Percentiles rank a stretch among this genome's conserved stretches.
Conservation (phyloP, 768 basidiomycete genomes). For the Collybia nuda region DNA sequence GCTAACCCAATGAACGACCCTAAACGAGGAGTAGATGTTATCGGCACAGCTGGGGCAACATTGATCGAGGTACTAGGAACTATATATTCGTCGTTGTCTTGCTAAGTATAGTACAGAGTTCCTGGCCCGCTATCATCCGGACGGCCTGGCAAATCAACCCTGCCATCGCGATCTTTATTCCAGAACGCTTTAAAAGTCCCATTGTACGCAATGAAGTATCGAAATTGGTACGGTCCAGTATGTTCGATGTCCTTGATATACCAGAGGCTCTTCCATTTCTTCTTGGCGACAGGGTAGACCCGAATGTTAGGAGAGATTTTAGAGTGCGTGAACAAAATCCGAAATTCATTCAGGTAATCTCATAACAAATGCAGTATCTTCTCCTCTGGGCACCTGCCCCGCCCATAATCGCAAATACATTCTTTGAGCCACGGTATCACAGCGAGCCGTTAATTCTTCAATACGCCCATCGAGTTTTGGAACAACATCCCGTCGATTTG, state of each 20-base stretch:
- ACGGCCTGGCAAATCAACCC: constrained; percentile 84
- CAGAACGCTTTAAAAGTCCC: constrained; percentile 83
- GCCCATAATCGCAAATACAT: constrained; percentile 76
- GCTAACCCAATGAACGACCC: constrained; percentile 80
- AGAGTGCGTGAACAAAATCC: constrained; percentile 47
- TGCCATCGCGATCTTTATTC: constrained; percentile 76
- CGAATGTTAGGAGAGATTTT: constrained; percentile 60
- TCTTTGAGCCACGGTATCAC: constrained; percentile 83
- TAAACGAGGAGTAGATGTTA: constrained; percentile 63
- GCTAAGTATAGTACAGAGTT: constrained; percentile 32
- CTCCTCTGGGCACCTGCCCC: constrained; percentile 89
- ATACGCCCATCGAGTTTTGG: constrained; percentile 94
- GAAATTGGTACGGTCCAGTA: constrained; percentile 70
- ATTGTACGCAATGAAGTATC: constrained; percentile 70
- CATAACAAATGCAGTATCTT: constrained; percentile 58
- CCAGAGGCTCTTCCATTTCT: constrained; percentile 84
- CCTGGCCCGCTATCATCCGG: constrained; percentile 69
- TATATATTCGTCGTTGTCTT: constrained; percentile 8
- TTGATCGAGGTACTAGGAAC: constrained; percentile 54
- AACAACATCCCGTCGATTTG: constrained; percentile 90
- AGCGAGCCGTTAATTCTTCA: constrained; percentile 87
- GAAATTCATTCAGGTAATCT: background rate
- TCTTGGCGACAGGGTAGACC: constrained; percentile 69
- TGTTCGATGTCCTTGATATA: constrained; percentile 65
- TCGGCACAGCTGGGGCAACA: constrained; percentile 50